Evolutionary conservation across 169 alveolate species (phyloP).

Genomic region (Theileria equi): DNA sequence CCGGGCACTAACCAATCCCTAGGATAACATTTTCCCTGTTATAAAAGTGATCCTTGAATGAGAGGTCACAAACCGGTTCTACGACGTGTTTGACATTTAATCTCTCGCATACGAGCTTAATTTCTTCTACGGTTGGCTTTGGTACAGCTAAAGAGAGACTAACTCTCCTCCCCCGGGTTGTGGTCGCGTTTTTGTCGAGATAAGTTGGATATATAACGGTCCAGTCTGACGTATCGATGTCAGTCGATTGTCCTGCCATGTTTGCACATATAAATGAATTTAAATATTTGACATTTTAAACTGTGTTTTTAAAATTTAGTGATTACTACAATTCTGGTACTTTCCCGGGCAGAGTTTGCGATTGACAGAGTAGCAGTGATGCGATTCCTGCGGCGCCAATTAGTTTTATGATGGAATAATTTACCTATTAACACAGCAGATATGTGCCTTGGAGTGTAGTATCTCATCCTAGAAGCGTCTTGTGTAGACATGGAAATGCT

Average conservation of each 20-base stretch:
- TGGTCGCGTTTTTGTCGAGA: slow-evolving; percentile 67
- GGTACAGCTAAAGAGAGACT: slow-evolving; percentile 58
- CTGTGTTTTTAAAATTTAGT: neutral
- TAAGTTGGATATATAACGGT: slow-evolving; percentile 68
- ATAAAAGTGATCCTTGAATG: too few relatives aligned
- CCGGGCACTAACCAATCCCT: slow-evolving; percentile 72
- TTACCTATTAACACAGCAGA: slow-evolving; percentile 30
- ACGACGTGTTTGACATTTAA: slow-evolving; percentile 61
- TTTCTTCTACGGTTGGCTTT: slow-evolving; percentile 72
- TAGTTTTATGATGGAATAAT: too few relatives aligned
- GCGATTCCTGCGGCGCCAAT: slow-evolving; percentile 30
- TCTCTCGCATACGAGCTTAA: slow-evolving; percentile 68
- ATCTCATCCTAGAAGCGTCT: slow-evolving; percentile 21
- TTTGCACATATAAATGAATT: neutral
- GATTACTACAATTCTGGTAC: slow-evolving; percentile 13
- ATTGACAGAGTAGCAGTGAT: slow-evolving; percentile 42
- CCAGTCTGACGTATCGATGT: slow-evolving; percentile 40
- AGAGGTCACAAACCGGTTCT: slow-evolving; percentile 48
- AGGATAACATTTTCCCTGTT: slow-evolving; percentile 70
- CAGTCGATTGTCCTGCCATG: too few relatives aligned
- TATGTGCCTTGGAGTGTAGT: slow-evolving; percentile 15
- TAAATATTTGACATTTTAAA: neutral
- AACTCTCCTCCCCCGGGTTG: slow-evolving; percentile 70
- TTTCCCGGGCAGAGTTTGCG: slow-evolving; percentile 37
- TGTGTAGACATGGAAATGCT: neutral